Evolutionary conservation across 1,139 yeast genomes (phyloP), one percentile per base, ranked within the genome.

Genomic region (Diutina sp.): DNA sequence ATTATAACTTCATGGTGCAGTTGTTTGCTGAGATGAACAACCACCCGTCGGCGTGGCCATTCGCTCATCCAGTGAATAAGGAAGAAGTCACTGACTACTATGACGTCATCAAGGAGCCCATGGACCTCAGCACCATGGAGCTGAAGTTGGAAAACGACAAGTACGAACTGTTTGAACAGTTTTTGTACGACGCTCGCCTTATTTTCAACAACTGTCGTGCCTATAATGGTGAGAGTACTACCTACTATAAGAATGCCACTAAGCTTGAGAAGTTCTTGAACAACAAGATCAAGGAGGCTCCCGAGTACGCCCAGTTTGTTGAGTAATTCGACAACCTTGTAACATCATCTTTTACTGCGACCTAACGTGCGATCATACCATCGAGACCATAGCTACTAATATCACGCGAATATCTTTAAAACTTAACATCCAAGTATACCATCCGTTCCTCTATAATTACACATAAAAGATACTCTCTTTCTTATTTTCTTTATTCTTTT

Each of bases 41-140:
- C 67, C 96, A 93, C 68, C 95, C 98, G 0, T 88, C 97, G 1
- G 95, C 98, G n/a, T 93, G 99, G 99, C 99, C 99, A 35, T 95
- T 95, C 70, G 82, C 91, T 41, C 87, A 83, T 58, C 97, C 99
- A 0, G 99, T 95, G 16, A 90, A 87, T 68, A 83, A 83, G 65
- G 96, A 90, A 55, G 99, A 95, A 66, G 99, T 95, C 16, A 90
- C 96, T 0, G 99, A 95, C 69, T 95, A 95, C 67, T 93, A 93
- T 67, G 96, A 90, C 63, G 95, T 93, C 38, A 93, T 93, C 61
- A 90, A 91, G 66, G 98, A 93, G 67, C 99, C 99, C n/a, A 95
- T 95, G 99, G 99, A 95, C 68, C 73, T 93, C 58, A 83, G 95
- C 32, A 90, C 98, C 0, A 93, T 95, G 97, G 99, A 93, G 66